Conservation (phyloP, 2,329 filamentous ascomycete species). For the Alternaria sp. region DNA sequence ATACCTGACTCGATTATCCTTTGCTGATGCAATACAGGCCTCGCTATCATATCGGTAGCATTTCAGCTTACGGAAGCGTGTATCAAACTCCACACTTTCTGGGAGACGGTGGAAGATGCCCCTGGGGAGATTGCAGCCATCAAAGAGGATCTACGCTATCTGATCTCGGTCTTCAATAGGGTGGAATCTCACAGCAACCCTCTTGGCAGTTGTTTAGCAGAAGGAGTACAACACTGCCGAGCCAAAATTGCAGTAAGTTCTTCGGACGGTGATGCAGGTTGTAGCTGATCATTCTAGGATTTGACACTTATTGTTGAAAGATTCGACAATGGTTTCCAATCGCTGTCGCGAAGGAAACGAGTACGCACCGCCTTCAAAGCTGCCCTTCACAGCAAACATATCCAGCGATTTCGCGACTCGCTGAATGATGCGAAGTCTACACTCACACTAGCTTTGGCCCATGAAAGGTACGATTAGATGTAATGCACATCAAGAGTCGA, state of each 20-base stretch:
- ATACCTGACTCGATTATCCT: no score
- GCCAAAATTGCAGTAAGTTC: slow-evolving; percentile 9
- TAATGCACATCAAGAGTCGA: neutral
- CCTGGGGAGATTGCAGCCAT: slow-evolving; percentile 21
- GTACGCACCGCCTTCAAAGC: neutral
- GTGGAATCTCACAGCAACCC: slow-evolving; percentile 6
- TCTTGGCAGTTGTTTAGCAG: slow-evolving; percentile 17
- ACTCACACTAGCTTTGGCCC: neutral
- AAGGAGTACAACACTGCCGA: slow-evolving; percentile 22
- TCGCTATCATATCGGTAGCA: neutral
- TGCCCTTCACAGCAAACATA: neutral
- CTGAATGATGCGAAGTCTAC: neutral
- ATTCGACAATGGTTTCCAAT: neutral
- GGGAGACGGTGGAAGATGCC: slow-evolving; percentile 26
- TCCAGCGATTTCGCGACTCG: neutral
- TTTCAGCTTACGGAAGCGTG: neutral
- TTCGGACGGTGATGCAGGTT: accelerated
- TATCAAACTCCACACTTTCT: slow-evolving; percentile 18
- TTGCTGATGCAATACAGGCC: neutral
- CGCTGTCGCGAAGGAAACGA: neutral
- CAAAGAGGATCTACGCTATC: slow-evolving; percentile 23
- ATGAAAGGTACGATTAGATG: neutral
- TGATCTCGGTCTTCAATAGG: slow-evolving; percentile 19
- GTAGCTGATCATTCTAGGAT: neutral
- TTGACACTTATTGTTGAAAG: neutral